Evolutionary conservation across 1,284 basidiomycete genomes (phyloP).

Genomic region (Ganoderma meredithae): DNA sequence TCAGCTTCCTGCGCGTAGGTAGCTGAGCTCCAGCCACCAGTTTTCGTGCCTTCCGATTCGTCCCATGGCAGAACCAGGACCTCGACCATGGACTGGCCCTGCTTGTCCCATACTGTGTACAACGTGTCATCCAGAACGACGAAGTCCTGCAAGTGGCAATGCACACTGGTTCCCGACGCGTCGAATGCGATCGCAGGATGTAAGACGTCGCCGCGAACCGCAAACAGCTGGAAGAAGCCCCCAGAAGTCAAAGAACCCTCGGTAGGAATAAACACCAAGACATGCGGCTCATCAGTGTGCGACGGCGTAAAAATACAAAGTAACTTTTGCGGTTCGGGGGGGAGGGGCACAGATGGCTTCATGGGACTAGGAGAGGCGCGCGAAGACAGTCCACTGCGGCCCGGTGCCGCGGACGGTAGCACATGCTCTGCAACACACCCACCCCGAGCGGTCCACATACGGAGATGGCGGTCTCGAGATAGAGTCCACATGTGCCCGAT

Average conservation of each 20-base stretch:
- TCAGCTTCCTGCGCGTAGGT: constrained; percentile 72
- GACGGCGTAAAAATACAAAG: constrained; percentile 58
- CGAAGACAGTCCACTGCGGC: constrained; percentile 41
- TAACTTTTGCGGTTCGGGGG: constrained; percentile 64
- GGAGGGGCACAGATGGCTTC: constrained; percentile 57
- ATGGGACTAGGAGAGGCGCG: constrained; percentile 42
- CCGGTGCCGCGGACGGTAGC: constrained; percentile 48
- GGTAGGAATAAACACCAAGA: constrained; percentile 74
- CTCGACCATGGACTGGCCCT: constrained; percentile 78
- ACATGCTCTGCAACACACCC: constrained; percentile 71
- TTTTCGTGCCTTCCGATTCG: constrained; percentile 38
- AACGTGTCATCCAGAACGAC: constrained; percentile 59
- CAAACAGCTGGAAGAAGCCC: constrained; percentile 73
- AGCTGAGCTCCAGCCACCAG: constrained; percentile 59
- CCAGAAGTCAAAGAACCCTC: constrained; percentile 66
- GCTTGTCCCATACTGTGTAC: constrained; percentile 78
- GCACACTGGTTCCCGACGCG: constrained; percentile 62
- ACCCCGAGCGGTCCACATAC: constrained; percentile 80
- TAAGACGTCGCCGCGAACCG: constrained; percentile 61
- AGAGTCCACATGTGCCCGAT: constrained; percentile 82
- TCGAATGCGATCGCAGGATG: constrained; percentile 62
- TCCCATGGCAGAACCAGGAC: constrained; percentile 54
- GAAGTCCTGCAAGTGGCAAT: constrained; percentile 81
- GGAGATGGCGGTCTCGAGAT: constrained; percentile 86
- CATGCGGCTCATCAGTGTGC: constrained; percentile 54